A percentile compares a stretch with the other conserved stretches of the same genome.
Evolutionary conservation across 2,329 filamentous ascomycete species (phyloP).

Genomic region (Calonectria leucothoes): DNA sequence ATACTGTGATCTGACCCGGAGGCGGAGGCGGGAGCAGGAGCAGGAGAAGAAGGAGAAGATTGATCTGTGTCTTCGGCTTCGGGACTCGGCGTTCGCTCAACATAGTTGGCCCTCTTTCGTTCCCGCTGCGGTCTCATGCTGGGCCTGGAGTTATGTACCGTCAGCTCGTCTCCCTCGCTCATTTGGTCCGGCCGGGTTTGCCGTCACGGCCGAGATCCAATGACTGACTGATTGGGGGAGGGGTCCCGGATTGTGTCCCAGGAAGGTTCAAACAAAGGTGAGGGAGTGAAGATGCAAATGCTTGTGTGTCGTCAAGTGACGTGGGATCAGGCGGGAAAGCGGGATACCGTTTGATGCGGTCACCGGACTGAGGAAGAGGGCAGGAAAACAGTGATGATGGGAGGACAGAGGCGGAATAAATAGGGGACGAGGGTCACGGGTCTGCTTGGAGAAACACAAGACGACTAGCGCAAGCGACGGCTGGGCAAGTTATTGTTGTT

Average conservation of each 20-base stretch:
- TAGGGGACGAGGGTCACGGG: not conserved
- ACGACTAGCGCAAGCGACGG: too few relatives aligned
- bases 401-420: not conserved
- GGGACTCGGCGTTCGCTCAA: conserved; percentile 1
- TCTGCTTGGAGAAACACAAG: not conserved
- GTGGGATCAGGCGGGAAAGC: not conserved
- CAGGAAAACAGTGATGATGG: not conserved
- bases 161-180: not conserved
- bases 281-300: not conserved
- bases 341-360: not conserved
- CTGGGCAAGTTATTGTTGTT: not conserved
- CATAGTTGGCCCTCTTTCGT: conserved; percentile 4
- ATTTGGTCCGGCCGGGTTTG: not conserved
- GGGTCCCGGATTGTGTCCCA: not conserved
- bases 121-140: conserved; percentile 6
- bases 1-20: not conserved
- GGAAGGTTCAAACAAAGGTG: not conserved
- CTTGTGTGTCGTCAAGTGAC: not conserved
- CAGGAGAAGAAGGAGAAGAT: not conserved
- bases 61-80: not conserved
- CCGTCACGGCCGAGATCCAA: not conserved
- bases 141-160: not conserved
- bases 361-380: not conserved
- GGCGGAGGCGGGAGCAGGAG: not conserved
- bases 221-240: not conserved